Evolutionary conservation across 192 early-diverging fungal species (phyloP), one percentile per base, ranked within the genome.

Genomic region (Allomyces javanicus): DNA sequence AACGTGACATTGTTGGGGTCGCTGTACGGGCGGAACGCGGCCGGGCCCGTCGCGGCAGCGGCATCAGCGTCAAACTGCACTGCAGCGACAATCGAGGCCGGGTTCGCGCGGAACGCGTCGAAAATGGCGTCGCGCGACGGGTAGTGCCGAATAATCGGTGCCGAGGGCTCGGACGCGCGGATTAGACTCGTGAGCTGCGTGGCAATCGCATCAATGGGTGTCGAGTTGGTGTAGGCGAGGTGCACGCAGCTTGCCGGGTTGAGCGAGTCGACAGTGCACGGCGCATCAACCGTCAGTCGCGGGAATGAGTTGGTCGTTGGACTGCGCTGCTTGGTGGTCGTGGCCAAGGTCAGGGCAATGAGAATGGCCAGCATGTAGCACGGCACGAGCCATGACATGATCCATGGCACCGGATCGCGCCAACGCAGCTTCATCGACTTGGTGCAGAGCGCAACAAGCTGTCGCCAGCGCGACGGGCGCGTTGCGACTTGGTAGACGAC

Each of bases 201-300:
- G 61, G 72, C 68, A 17, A 76, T 65, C 25, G 74, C 71, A 40
- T 76, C 74, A 22, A 69, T 71, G 10, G 66, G 40, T 1, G 69
- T 68, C 10, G 68, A 17, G 10, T 71, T 71, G 4, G 74, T 72
- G 63, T 76, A 76, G 66, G 72, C 74, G 66, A 76, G 71, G 58
- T 76, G 70, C 11, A 67, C 67, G 65, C 74, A 76, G 26, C 68
- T 66, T 67, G 66, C 72, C 33, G 33, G 33, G 33, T 40, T 40
- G 33, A 3, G 4, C 33, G 33, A 7, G 33, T 40, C 33, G 33
- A 40, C 33, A 40, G 33, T 40, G 7, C 33, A 40, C 33, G 33
- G 33, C 33, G 33, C 33, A 40, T 40, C 33, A 7, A 40, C 33
- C 33, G 33, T 40, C 33, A 40, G 33, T 40, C 33, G 33, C 33